Evolutionary conservation across 192 early-diverging fungal genomes (phyloP), one percentile per base, ranked within the genome.

Genomic region (Umbelopsis sp.): DNA sequence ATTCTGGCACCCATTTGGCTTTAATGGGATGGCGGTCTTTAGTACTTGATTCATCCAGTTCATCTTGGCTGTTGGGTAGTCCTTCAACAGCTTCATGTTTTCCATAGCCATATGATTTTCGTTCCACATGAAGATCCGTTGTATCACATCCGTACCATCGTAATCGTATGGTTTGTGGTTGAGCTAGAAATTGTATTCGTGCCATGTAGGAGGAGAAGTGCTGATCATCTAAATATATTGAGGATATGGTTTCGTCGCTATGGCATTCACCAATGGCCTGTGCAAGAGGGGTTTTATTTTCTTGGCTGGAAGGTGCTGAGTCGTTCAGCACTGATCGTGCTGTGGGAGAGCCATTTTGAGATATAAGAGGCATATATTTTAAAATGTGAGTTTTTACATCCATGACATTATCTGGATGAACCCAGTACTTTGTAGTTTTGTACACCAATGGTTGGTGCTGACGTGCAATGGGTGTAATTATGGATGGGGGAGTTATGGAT

Each of bases 331-430:
- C 11, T 4, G 66, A 46, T 47, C 16, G 66, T 3, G 44, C 2
- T 2, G 66, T 20, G 35, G 66, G 25, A 2, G 41, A 47, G 16
- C 22, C 45, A 1, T 11, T 47, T 30, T 67, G 41, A 33, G 22
- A 23, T 4, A 67, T 49, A 18, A 67, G 20, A 1, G 66, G 66
- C 46, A 67, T 47, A 33, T 49, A 67, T 30, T 67, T 67, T 1
- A 67, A 16, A 16, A 67, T 1, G 35, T 67, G 44, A 3, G 48
- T 67, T 35, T 67, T 67, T 37, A 67, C 66, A 33, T 67, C 66
- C 66, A 67, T 67, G 44, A 67, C 35, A 35, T 67, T 67, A 20
- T 67, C 66, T 2, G 20, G 44, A 25, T 67, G 66, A 45, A 67
- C 48, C 66, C 45, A 47, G 27, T 49, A 67, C 35, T 47, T 67